Conservation (phyloP, 2,329 filamentous ascomycete genomes). For the Chaetomiaceae sp. region DNA sequence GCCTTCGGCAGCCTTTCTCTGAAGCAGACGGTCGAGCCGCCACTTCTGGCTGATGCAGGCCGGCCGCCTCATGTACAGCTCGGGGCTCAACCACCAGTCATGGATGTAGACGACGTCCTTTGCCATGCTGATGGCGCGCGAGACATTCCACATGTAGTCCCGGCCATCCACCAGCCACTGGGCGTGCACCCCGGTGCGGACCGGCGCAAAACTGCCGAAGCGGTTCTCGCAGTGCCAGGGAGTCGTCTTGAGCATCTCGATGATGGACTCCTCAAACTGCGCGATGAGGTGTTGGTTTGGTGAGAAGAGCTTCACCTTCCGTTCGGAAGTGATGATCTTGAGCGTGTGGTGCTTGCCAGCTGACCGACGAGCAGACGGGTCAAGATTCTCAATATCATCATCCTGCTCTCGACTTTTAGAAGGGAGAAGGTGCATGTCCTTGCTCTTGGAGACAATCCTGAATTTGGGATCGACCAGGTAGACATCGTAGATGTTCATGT, state of each 20-base stretch:
- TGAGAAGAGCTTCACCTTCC: constrained; percentile 85
- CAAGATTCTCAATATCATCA: constrained; percentile 38
- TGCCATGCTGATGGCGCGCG: constrained; percentile 92
- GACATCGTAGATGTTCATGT: constrained; percentile 98
- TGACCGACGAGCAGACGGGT: constrained; percentile 37
- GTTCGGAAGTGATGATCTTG: constrained; percentile 84
- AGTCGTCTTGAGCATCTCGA: constrained; percentile 77
- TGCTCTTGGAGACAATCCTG: constrained; percentile 67
- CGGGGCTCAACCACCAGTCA: constrained; percentile 97
- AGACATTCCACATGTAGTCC: constrained; percentile 99
- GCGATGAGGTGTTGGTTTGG: constrained; percentile 83
- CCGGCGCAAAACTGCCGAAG: constrained; percentile 90
- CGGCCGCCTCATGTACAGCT: constrained; percentile 90
- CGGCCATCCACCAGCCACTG: constrained; percentile 96
- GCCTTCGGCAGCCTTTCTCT: constrained; percentile 87
- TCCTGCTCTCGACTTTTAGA: constrained; percentile 33
- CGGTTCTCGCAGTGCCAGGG: constrained; percentile 79
- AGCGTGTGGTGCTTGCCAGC: constrained; percentile 71
- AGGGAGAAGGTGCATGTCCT: constrained; percentile 47
- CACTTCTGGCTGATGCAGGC: constrained; percentile 97
- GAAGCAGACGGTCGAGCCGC: constrained; percentile 88
- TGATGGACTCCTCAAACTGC: constrained; percentile 92
- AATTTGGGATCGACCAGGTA: constrained; percentile 94
- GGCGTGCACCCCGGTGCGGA: constrained; percentile 79
- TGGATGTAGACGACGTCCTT: constrained; percentile 98